Evolutionary conservation across 352 stramenopile genomes (phyloP), one percentile per base, ranked within the genome.

Genomic region (Phytophthora ramorum): DNA sequence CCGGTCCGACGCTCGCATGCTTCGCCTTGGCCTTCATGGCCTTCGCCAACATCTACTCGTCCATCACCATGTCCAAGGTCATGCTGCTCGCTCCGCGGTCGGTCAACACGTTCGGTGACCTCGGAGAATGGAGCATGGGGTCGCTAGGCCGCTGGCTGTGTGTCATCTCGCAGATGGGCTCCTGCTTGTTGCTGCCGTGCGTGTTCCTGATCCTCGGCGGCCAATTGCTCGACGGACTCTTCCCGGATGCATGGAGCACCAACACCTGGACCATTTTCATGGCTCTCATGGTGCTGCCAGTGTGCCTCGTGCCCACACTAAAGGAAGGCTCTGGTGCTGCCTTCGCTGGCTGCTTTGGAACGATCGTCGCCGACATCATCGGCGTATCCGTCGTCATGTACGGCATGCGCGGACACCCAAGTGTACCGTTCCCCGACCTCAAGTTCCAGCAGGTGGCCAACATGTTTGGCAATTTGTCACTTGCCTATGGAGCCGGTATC

Each of bases 201-300:
- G 75, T 74, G 37, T 89, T 79, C 58, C 69, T 90, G 28, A 79
- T 90, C 58, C 75, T 90, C 45, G 79, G 79, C 12, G 78, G 81
- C 14, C 83, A 71, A 19, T 48, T 89, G 28, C 64, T 88, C 9
- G 58, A 77, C 46, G 61, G 53, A 0, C 77, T 91, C 32, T 91
- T 89, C 66, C 82, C 79, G 2, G 66, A 71, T 19, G 59, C 78
- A n/a, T 83, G 85, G 59, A 73, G 56, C 34, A 52, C 76, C 44
- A 75, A 72, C 44, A 87, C 66, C 9, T 91, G 82, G 82, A 89
- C 82, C 37, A 70, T 87, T 38, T 69, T 87, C 55, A 90, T 90
- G 81, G 79, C 76, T 1, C 26, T 85, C 9, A 73, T 69, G 32
- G 53, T 83, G 22, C 24, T 80, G 12, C 81, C 81, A 2, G 75